phyloP scores from a whole-genome alignment of 2,329 filamentous ascomycete genomes.

The Talaromyces sp. region DNA sequence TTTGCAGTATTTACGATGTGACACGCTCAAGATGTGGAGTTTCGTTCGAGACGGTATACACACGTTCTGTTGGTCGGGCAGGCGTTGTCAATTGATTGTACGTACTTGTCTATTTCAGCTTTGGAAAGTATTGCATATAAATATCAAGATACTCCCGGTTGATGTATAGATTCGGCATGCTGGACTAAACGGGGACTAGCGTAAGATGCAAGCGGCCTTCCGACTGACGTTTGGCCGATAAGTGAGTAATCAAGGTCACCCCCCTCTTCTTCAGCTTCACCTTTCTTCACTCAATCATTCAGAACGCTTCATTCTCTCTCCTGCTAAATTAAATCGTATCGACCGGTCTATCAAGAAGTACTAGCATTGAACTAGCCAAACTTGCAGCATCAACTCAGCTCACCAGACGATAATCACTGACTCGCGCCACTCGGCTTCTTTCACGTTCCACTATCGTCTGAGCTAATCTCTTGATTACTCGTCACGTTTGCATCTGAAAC shows the following conservation, averaged over 20 bases:
- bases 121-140: not conserved
- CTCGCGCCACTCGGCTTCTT: conserved; percentile 14
- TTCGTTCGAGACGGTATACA: not conserved
- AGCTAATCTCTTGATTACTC: conserved; percentile 5
- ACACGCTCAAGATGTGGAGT: conserved; percentile 1
- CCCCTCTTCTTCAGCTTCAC: not conserved
- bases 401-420: not conserved
- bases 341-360: not conserved
- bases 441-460: conserved; percentile 13
- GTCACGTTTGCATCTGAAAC: conserved; percentile 17
- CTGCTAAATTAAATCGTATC: not conserved
- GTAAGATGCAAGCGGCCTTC: conserved; percentile 2
- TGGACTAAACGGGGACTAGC: not conserved
- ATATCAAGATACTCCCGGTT: not conserved
- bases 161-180: not conserved
- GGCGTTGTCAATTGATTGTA: not conserved
- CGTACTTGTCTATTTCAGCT: not conserved
- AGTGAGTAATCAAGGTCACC: not conserved
- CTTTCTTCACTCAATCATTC: not conserved
- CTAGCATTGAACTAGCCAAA: not conserved
- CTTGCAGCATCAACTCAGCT: conserved; percentile 1
- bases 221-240: not conserved
- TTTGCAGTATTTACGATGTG: not conserved
- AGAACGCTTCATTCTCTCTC: not conserved
- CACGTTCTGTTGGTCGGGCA: not conserved